A percentile compares a stretch with the other conserved stretches of the same genome.
Conservation (phyloP, 73 alveolate species). For the Breviolum minutum region DNA sequence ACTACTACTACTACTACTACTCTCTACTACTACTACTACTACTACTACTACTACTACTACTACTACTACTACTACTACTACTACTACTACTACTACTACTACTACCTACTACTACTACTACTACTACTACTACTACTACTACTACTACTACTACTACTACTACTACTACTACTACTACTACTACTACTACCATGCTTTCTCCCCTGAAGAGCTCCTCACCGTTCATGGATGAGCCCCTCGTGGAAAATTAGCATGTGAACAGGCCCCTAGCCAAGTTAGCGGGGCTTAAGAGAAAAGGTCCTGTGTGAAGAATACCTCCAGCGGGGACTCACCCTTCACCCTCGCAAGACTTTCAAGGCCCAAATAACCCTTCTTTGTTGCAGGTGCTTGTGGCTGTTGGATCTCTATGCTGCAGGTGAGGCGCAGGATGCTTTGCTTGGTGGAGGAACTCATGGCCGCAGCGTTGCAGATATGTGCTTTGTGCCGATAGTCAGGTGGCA, state of each 20-base stretch:
- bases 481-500: too few relatives aligned
- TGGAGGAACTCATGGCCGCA: too few relatives aligned
- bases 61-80: background rate
- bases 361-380: background rate
- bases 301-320: too few relatives aligned
- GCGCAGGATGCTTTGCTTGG: too few relatives aligned
- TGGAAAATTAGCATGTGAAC: background rate
- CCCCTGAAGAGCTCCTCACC: background rate
- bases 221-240: too few relatives aligned
- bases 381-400: background rate
- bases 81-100: background rate
- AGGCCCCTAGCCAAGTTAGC: background rate
- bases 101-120: too few relatives aligned
- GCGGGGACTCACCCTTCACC: too few relatives aligned
- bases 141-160: background rate
- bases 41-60: background rate
- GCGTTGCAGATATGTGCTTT: too few relatives aligned
- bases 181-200: background rate
- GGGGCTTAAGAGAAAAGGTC: too few relatives aligned
- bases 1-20: background rate
- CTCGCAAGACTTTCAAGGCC: background rate
- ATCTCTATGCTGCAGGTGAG: too few relatives aligned
- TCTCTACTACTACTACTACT: background rate
- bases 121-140: background rate
- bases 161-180: background rate